Percentiles rank a stretch among this genome's conserved stretches.
These are phyloP conservation scores for Hypomyces rosellus DNA, from an alignment of 2,329 filamentous ascomycete species.

Conservation along the genomic window DNA sequence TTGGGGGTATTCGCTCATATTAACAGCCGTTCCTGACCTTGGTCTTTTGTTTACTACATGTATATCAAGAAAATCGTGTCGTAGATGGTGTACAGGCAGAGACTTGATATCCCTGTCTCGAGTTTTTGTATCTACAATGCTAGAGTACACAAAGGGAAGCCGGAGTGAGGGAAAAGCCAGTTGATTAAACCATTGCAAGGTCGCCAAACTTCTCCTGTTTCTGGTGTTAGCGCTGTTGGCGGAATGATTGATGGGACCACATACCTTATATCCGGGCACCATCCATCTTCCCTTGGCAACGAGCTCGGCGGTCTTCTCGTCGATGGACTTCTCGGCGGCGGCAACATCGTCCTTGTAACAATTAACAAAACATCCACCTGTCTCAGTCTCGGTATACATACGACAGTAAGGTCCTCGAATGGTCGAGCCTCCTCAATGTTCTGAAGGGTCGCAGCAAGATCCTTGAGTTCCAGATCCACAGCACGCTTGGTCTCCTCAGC, in stretches of 20 bases:
- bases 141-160: slow-evolving; percentile 58
- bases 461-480: slow-evolving; percentile 90
- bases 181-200: slow-evolving; percentile 80
- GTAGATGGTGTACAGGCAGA: slow-evolving; percentile 25
- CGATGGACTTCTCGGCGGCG: slow-evolving; percentile 89
- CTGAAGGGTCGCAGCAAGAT: slow-evolving; percentile 87
- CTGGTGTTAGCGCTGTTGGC: slow-evolving; percentile 37
- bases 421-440: slow-evolving; percentile 96
- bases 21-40: background rate
- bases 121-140: slow-evolving; percentile 60
- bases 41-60: background rate
- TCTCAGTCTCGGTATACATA: slow-evolving; percentile 41
- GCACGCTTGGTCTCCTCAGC: slow-evolving; percentile 94
- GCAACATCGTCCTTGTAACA: slow-evolving; percentile 78
- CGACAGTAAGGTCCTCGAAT: slow-evolving; percentile 95
- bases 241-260: slow-evolving; percentile 22
- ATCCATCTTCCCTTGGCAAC: slow-evolving; percentile 98
- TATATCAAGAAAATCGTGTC: slow-evolving; percentile 2
- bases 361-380: slow-evolving; percentile 19
- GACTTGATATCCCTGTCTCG: slow-evolving; percentile 24
- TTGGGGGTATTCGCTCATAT: background rate
- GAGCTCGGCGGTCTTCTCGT: slow-evolving; percentile 90
- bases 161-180: slow-evolving; percentile 28
- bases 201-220: slow-evolving; percentile 96
- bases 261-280: slow-evolving; percentile 97